phyloP scores from a whole-genome alignment of 495 filamentous ascomycete genomes.

The Aspergillus taichungensis region DNA sequence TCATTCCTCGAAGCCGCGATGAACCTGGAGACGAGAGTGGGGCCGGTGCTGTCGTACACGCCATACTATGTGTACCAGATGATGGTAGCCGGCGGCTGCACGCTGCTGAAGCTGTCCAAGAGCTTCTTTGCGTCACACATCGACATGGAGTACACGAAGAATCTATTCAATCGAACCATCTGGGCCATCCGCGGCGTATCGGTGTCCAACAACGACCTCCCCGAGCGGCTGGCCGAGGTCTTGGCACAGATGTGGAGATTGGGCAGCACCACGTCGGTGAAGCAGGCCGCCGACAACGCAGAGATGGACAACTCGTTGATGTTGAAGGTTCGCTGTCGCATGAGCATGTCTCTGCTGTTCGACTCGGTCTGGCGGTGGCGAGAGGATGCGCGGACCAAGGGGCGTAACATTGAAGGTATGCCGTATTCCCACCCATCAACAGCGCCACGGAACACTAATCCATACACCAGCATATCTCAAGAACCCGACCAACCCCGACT shows the following conservation, averaged over 20 bases:
- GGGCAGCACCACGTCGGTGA: constrained; percentile 41
- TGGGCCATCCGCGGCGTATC: constrained; percentile 67
- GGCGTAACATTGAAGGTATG: constrained; percentile 71
- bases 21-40: constrained; percentile 43
- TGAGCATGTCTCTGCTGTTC: constrained; percentile 89
- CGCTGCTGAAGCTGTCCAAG: constrained; percentile 75
- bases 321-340: constrained; percentile 78
- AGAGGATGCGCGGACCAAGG: constrained; percentile 74
- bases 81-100: constrained; percentile 80
- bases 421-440: neutral
- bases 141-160: constrained; percentile 63
- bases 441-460: constrained; percentile 3
- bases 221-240: constrained; percentile 78
- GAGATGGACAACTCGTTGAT: constrained; percentile 63
- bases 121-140: constrained; percentile 67
- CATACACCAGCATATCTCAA: constrained; percentile 54
- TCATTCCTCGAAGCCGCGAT: constrained; percentile 67
- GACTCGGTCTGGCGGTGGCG: constrained; percentile 93
- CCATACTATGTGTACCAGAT: constrained; percentile 90
- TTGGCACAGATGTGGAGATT: constrained; percentile 89
- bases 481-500: constrained; percentile 81
- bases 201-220: constrained; percentile 74
- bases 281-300: constrained; percentile 18
- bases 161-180: constrained; percentile 69
- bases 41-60: constrained; percentile 54